A percentile compares a stretch with the other conserved stretches of the same genome.
Evolutionary conservation across 331 rosid genomes (phyloP).

Genomic region (Ulmus americana): DNA sequence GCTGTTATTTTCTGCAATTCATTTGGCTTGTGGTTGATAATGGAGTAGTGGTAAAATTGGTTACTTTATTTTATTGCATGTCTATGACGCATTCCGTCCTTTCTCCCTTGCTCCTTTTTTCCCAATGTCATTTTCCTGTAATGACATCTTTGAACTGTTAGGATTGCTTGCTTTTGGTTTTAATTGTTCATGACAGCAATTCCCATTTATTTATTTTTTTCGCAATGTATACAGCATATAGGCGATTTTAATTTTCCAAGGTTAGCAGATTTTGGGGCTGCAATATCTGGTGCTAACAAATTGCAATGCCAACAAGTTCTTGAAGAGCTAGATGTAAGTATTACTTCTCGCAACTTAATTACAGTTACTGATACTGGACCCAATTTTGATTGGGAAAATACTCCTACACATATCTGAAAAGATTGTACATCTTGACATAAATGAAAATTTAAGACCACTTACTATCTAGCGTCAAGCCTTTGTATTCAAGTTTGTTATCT

Average conservation of each 20-base stretch:
- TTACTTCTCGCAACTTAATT: constrained; percentile 9
- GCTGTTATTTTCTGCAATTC: neutral
- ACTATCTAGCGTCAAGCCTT: constrained; percentile 9
- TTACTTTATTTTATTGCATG: neutral
- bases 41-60: neutral
- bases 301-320: constrained; percentile 92
- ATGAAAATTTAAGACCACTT: constrained; percentile 7
- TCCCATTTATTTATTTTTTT: constrained; percentile 5
- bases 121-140: neutral
- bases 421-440: constrained; percentile 2
- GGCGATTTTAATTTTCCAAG: constrained; percentile 95
- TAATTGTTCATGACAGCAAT: neutral
- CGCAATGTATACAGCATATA: constrained; percentile 64
- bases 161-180: constrained; percentile 3
- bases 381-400: neutral
- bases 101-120: neutral
- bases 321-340: constrained; percentile 95
- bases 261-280: constrained; percentile 99
- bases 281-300: constrained; percentile 98
- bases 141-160: neutral
- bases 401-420: neutral
- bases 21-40: too few species aligned
- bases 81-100: neutral
- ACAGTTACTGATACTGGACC: constrained; percentile 13
- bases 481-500: neutral